phyloP scores from a whole-genome alignment of 257 asterid genomes.

The Linaria vulgaris region DNA sequence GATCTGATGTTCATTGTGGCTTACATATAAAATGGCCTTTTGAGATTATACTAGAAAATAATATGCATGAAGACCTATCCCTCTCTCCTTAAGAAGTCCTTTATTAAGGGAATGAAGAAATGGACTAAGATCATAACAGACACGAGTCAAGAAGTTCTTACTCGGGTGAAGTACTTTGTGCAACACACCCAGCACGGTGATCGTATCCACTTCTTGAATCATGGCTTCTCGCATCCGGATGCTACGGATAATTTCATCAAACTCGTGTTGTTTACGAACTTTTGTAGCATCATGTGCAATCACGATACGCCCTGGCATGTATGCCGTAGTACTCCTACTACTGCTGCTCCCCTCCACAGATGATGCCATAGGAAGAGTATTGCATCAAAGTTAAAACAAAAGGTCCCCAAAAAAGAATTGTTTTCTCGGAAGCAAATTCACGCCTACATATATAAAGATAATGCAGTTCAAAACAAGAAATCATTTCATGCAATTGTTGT shows the following conservation, averaged over 20 bases:
- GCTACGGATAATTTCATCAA: conserved; percentile 32
- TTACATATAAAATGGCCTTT: too few species aligned
- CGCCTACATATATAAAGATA: too few species aligned
- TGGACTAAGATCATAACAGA: too few species aligned
- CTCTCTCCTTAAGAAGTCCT: too few species aligned
- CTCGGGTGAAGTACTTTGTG: conserved; percentile 65
- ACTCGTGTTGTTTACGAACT: conserved; percentile 34
- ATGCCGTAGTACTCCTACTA: conserved; percentile 16
- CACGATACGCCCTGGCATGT: conserved; percentile 50
- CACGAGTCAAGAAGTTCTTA: conserved; percentile 32
- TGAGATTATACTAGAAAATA: too few species aligned
- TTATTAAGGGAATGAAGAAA: too few species aligned
- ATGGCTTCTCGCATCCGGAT: conserved; percentile 42
- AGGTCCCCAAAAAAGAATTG: not conserved
- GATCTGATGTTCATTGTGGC: too few species aligned
- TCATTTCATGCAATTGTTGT: too few species aligned
- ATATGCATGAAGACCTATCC: too few species aligned
- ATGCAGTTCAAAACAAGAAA: too few species aligned
- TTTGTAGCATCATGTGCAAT: conserved; percentile 65
- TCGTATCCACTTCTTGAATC: conserved; percentile 54
- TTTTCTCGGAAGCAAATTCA: not conserved
- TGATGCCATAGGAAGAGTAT: conserved; percentile 29
- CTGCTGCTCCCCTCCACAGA: conserved; percentile 34
- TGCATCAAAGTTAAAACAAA: not conserved
- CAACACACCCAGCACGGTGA: conserved; percentile 61